Percentiles rank a stretch among this genome's conserved stretches.
phyloP scores from a whole-genome alignment of 2,329 filamentous ascomycete species.

The Esteya vermicola region DNA sequence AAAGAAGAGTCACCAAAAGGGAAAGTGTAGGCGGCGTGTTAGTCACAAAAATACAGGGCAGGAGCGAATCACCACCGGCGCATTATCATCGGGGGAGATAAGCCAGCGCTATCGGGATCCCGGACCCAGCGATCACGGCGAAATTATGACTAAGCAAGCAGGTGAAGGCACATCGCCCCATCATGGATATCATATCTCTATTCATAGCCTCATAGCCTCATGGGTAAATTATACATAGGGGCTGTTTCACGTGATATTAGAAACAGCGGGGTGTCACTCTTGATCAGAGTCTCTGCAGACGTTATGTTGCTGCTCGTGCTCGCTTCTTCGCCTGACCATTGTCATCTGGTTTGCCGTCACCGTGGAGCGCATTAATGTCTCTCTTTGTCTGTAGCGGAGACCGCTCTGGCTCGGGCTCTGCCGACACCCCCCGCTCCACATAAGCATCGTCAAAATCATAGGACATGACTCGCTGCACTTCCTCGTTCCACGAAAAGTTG shows the following conservation, averaged over 20 bases:
- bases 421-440: background rate
- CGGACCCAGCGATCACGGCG: no score
- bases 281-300: no score
- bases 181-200: background rate
- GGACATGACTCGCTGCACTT: constrained; percentile 1
- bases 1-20: background rate
- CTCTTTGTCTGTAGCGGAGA: constrained; percentile 1
- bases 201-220: background rate
- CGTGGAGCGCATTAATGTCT: background rate
- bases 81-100: no score
- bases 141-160: no score
- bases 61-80: background rate
- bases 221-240: no score
- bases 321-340: background rate
- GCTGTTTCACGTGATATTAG: no score
- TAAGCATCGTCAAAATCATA: constrained; percentile 4
- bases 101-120: no score
- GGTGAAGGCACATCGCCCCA: no score
- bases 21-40: background rate
- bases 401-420: background rate
- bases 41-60: background rate
- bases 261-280: no score
- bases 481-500: constrained; percentile 3
- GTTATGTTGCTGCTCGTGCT: no score
- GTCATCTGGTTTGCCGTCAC: no score